Base-by-base conservation (phyloP, 2,329 filamentous ascomycete species). In the Lasiodiplodia gonubiensis region DNA sequence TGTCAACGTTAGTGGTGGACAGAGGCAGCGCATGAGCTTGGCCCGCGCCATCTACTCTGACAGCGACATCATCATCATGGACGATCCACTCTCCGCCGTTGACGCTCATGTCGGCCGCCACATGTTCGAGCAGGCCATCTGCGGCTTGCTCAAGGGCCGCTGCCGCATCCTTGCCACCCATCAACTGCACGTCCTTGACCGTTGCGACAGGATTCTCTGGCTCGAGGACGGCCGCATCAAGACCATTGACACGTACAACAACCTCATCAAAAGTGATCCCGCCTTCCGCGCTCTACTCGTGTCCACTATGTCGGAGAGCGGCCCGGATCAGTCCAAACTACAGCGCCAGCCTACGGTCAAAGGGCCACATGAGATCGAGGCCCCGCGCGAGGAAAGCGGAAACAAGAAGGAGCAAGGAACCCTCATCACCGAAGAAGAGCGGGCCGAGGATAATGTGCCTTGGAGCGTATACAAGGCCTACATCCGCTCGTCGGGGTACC, bases 1-100 rank as follows among this genome's bases (percentile, higher is more conserved):
- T 64, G 97, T 98, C 74, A 98, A 93, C 0, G 91, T 98, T 1
- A 97, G 93, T 21, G 94, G 95, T 67, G 94, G 94, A 1, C 94
- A 98, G 78, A 97, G 97, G 79, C 94, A 97, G 78, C 89, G 95
- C 12, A 83, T 97, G 71, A 98, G 97, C 76, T 97, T 98, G 74
- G 95, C 95, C n/a, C 87, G 95, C 64, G 88, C 88, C 1, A 89
- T 90, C 65, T 90, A 89, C 73, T 89, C 88, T 74, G 80, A 89
- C 70, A 84, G 86, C 0, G 86, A 89, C 69, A 84, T 89, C 61
- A 79, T 89, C 2, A 80, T 89, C 12, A 86, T 89, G 84, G 88
- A 90, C 70, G 88, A 90, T 71, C 87, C 87, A 0, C 77, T 90
- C 11, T 89, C 86, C 4, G 83, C 83, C 25, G 83, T 85, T 18